phyloP scores from a whole-genome alignment of 2,329 filamentous ascomycete genomes.

The Claviceps sp. region DNA sequence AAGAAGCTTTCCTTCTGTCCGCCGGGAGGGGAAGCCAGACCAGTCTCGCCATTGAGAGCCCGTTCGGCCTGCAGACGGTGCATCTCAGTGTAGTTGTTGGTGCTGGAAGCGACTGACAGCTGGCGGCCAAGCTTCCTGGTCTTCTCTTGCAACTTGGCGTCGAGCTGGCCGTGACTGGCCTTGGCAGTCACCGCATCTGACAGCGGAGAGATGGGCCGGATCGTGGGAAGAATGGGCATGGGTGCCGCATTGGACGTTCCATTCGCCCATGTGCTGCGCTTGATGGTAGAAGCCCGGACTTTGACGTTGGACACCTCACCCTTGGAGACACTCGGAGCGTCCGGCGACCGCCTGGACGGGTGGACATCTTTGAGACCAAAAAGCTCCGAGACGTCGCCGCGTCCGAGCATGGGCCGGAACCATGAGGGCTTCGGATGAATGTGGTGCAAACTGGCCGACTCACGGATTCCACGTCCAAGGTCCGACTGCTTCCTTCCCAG shows the following conservation, averaged over 20 bases:
- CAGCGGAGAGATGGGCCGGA: conserved; percentile 89
- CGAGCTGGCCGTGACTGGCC: conserved; percentile 53
- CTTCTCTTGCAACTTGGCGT: conserved; percentile 39
- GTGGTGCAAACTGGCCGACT: conserved; percentile 38
- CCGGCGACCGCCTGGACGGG: conserved; percentile 30
- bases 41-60: conserved; percentile 70
- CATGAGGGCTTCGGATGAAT: conserved; percentile 79
- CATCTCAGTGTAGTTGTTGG: conserved; percentile 82
- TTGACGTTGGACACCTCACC: conserved; percentile 24
- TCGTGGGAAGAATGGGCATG: conserved; percentile 91
- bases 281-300: conserved; percentile 41
- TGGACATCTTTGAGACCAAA: conserved; percentile 32
- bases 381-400: conserved; percentile 54
- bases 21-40: conserved; percentile 60
- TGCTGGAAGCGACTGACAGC: conserved; percentile 79
- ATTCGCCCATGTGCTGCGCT: conserved; percentile 89
- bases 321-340: conserved; percentile 24
- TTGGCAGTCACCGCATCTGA: conserved; percentile 86
- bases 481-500: conserved; percentile 86
- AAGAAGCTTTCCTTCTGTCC: conserved; percentile 94
- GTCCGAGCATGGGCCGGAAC: conserved; percentile 88
- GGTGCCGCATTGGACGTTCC: conserved; percentile 68
- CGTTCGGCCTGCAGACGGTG: conserved; percentile 86
- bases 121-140: conserved; percentile 91
- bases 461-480: conserved; percentile 53